phyloP scores from a whole-genome alignment of 805 yeast species.

The Candida tammaniensis region DNA sequence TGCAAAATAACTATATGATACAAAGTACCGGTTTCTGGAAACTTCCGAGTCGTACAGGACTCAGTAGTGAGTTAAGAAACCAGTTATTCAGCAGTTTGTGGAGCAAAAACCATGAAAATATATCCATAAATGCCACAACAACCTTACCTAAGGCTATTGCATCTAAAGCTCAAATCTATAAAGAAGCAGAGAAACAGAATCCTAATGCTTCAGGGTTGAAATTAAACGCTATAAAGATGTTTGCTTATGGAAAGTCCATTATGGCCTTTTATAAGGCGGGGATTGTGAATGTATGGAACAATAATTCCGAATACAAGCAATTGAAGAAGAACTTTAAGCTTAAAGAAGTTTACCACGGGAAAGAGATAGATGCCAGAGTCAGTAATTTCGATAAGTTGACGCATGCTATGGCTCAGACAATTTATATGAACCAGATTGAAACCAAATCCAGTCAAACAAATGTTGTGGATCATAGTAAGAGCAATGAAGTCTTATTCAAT shows the following conservation, averaged over 20 bases:
- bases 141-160: slow-evolving; percentile 30
- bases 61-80: no score
- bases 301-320: slow-evolving; percentile 21
- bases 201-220: slow-evolving; percentile 13
- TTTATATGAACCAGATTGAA: slow-evolving; percentile 38
- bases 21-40: no score
- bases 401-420: slow-evolving; percentile 30
- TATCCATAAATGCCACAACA: slow-evolving; percentile 23
- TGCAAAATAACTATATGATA: no score
- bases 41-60: no score
- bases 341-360: no score
- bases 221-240: slow-evolving; percentile 37
- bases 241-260: slow-evolving; percentile 43
- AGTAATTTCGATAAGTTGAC: slow-evolving; percentile 36
- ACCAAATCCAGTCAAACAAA: slow-evolving; percentile 23
- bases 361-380: slow-evolving; percentile 23
- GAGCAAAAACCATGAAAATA: slow-evolving; percentile 4
- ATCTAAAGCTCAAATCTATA: slow-evolving; percentile 25
- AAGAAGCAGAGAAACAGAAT: slow-evolving; percentile 20
- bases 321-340: slow-evolving; percentile 12
- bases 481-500: slow-evolving; percentile 22
- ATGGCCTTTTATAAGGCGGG: slow-evolving; percentile 59
- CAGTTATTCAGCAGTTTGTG: slow-evolving; percentile 12
- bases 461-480: slow-evolving; percentile 9
- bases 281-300: slow-evolving; percentile 51